Evolutionary conservation across 768 basidiomycete species (phyloP).

Genomic region (Pisolithus marmoratus): DNA sequence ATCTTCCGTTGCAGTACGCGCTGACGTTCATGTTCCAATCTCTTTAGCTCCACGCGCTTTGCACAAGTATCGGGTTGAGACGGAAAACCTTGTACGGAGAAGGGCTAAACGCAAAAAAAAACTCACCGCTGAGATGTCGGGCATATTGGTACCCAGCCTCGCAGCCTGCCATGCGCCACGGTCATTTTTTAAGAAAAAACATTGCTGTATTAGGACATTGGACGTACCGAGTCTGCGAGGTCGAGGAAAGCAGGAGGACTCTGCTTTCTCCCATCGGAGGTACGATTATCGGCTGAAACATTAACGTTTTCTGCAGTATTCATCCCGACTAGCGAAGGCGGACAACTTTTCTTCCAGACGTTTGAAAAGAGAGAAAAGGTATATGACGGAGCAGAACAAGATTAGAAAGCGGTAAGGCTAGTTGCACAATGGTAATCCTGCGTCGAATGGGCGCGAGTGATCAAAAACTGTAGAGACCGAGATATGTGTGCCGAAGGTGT

Average conservation of each 20-base stretch:
- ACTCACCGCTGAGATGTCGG: constrained; percentile 83
- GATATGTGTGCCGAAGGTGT: constrained; percentile 12
- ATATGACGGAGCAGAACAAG: constrained; percentile 41
- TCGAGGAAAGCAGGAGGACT: constrained; percentile 91
- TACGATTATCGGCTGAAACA: constrained; percentile 65
- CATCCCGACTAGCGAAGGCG: constrained; percentile 51
- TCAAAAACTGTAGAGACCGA: constrained; percentile 14
- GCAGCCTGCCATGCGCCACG: constrained; percentile 49
- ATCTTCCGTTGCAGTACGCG: constrained; percentile 79
- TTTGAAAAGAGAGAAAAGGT: constrained; percentile 50
- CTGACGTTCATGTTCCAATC: constrained; percentile 81
- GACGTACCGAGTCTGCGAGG: constrained; percentile 85
- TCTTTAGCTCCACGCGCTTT: constrained; percentile 83
- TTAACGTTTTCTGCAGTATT: constrained; percentile 67
- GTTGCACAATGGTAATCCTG: constrained; percentile 65
- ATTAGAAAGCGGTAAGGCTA: constrained; percentile 52
- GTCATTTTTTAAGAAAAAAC: constrained; percentile 6
- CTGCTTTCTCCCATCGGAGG: constrained; percentile 70
- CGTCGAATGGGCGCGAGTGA: constrained; percentile 14
- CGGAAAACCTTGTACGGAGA: too few relatives aligned
- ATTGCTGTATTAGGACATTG: not conserved
- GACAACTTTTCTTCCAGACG: constrained; percentile 48
- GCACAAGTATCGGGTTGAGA: constrained; percentile 12
- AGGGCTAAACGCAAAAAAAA: not conserved
- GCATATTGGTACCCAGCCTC: constrained; percentile 78